Base-by-base conservation (phyloP, 768 basidiomycete genomes). In the Phylloporus rhodoxanthus region DNA sequence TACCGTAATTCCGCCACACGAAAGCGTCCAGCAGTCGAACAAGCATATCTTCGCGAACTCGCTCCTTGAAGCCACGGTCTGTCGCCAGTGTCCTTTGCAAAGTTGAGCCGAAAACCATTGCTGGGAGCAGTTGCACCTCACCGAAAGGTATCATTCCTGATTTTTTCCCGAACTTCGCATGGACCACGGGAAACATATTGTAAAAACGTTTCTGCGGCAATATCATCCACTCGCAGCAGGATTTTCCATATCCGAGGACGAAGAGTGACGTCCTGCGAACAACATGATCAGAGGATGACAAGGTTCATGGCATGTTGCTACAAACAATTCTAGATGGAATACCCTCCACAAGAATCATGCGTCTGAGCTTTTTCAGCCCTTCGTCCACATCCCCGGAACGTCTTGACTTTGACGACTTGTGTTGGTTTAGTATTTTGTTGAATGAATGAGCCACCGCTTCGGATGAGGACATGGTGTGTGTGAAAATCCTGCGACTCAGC, bases 91-190 rank as follows among this genome's bases (percentile, higher is more conserved):
- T 99, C 50, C 90, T 55, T 26, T 32, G 28, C 43, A 44, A 20
- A 33, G n/a, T 41, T 61, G 26, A 53, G 30, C 1, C 25, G 17
- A 25, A 20, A 25, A 21, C 32, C 38, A 30, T n/a, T 21, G 14
- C 19, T 1, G 10, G 23, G 21, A 43, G 10, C 25, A 44, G 10
- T 21, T 26, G 23, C 33, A 66, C 50, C n/a, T 43, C 60, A 90
- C 90, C 95, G 79, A 67, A 98, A 98, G 1, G 94, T 96, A 62
- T 98, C 94, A 60, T 98, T 98, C 61, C 91, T 77, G 51, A 98
- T 93, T 72, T 94, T 94, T 69, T 91, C 86, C 58, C 87, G 75
- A 45, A 92, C 89, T 62, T 87, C 81, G 59, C 90, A 92, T 45
- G 91, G 89, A 3, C 91, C 90, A 47, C 86, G 78, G 44, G 81